Evolutionary conservation across 2,329 filamentous ascomycete species (phyloP).

Genomic region (Colletotrichum nymphaeae): DNA sequence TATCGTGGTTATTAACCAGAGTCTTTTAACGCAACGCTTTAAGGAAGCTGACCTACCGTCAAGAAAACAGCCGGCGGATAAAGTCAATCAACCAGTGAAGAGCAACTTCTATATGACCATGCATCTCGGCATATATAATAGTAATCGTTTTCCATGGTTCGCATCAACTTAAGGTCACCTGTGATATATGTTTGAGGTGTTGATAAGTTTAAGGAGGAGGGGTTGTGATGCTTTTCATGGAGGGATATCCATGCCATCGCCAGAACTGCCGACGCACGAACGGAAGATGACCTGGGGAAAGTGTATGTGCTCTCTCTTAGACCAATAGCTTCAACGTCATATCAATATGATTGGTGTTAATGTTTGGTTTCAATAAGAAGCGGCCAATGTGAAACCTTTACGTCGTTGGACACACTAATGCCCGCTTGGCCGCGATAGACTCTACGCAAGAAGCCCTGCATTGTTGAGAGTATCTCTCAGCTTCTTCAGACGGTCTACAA

Average conservation of each 20-base stretch:
- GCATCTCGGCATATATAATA: neutral
- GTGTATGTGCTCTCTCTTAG: neutral
- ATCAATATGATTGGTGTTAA: neutral
- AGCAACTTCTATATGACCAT: neutral
- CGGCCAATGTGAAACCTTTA: neutral
- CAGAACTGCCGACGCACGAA: neutral
- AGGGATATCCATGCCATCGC: neutral
- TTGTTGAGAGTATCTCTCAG: constrained; percentile 9
- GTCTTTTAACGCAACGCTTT: neutral
- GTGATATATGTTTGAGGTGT: neutral
- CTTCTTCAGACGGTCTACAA: constrained; percentile 36
- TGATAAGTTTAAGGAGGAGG: neutral
- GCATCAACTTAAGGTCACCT: neutral
- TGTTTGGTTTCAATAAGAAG: neutral
- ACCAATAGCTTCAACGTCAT: neutral
- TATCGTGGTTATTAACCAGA: neutral
- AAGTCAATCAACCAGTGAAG: constrained; percentile 13
- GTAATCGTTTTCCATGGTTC: neutral
- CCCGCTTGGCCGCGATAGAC: neutral
- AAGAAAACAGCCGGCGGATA: constrained; percentile 30
- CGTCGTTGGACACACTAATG: neutral
- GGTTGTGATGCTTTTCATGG: neutral
- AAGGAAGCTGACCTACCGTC: constrained; percentile 36
- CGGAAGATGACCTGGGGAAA: neutral
- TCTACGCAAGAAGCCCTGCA: neutral